A percentile compares a stretch with the other conserved stretches of the same genome.
Conservation (phyloP, 2,329 filamentous ascomycete genomes). For the Xylariaceae sp. region DNA sequence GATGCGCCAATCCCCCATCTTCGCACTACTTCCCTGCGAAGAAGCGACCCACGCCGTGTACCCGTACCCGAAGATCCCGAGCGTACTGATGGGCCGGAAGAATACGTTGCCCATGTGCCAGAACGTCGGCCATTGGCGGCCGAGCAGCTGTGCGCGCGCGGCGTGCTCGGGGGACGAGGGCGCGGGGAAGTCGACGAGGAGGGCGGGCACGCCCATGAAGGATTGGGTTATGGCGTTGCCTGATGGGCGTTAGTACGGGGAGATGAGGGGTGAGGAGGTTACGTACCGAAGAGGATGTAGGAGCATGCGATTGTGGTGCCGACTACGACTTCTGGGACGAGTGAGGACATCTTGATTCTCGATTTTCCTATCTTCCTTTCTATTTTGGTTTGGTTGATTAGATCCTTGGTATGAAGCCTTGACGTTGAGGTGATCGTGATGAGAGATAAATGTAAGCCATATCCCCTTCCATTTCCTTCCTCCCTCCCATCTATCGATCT, state of each 20-base stretch:
- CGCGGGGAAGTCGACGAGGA: conserved; percentile 42
- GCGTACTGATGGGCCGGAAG: conserved; percentile 46
- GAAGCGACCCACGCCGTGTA: conserved; percentile 37
- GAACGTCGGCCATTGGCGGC: conserved; percentile 45
- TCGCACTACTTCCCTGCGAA: conserved; percentile 9
- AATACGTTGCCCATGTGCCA: conserved; percentile 47
- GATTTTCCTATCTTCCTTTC: background rate
- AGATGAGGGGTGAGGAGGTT: background rate
- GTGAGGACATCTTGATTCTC: conserved; percentile 1
- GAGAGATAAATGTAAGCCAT: background rate
- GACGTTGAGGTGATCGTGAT: background rate
- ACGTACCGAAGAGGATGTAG: conserved; percentile 43
- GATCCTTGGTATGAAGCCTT: background rate
- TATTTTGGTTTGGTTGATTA: background rate
- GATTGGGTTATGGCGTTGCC: conserved; percentile 50
- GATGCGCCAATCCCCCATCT: conserved; percentile 38
- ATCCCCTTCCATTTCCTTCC: no score
- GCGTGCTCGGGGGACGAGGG: conserved; percentile 37
- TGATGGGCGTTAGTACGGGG: conserved; percentile 18
- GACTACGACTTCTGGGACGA: conserved; percentile 33
- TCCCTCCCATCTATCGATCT: no score
- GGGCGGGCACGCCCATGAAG: conserved; percentile 46
- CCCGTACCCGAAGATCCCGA: conserved; percentile 44
- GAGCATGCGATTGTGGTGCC: conserved; percentile 44
- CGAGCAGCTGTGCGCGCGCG: conserved; percentile 40